A percentile compares a stretch with the other conserved stretches of the same genome.
phyloP scores from a whole-genome alignment of 2,329 filamentous ascomycete genomes.

The Cladosporium cucumerinum region DNA sequence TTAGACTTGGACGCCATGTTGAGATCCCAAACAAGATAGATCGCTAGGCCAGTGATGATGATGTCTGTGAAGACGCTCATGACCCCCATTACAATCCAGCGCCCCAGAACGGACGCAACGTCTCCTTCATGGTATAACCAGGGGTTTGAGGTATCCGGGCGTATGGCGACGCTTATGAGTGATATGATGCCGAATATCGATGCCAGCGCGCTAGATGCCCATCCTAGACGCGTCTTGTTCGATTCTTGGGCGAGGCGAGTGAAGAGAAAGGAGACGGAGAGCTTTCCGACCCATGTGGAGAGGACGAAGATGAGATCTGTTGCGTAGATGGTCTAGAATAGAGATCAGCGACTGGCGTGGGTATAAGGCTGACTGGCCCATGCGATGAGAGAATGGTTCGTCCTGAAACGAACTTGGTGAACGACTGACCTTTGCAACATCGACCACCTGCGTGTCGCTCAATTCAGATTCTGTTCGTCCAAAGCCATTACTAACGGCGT shows the following conservation, averaged over 20 bases:
- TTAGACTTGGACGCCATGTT: constrained; percentile 21
- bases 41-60: constrained; percentile 11
- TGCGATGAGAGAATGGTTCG: neutral
- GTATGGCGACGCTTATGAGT: constrained; percentile 5
- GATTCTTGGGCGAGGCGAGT: constrained; percentile 18
- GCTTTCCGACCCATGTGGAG: constrained; percentile 20
- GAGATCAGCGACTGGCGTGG: neutral
- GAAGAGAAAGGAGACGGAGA: constrained; percentile 20
- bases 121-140: constrained; percentile 4
- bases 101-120: neutral
- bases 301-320: constrained; percentile 19
- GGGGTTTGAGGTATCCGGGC: constrained; percentile 10
- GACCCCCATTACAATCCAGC: constrained; percentile 10
- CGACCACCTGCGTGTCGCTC: neutral
- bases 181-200: constrained; percentile 7
- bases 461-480: constrained; percentile 5
- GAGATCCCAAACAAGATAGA: constrained; percentile 19
- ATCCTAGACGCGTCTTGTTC: constrained; percentile 8
- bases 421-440: constrained; percentile 11
- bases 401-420: neutral
- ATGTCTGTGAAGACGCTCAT: constrained; percentile 17
- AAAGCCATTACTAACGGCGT: constrained; percentile 1
- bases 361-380: neutral
- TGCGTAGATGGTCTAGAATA: constrained; percentile 19
- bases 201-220: neutral